Base-by-base conservation (phyloP, 257 asterid genomes). In the Petunia axillaris region DNA sequence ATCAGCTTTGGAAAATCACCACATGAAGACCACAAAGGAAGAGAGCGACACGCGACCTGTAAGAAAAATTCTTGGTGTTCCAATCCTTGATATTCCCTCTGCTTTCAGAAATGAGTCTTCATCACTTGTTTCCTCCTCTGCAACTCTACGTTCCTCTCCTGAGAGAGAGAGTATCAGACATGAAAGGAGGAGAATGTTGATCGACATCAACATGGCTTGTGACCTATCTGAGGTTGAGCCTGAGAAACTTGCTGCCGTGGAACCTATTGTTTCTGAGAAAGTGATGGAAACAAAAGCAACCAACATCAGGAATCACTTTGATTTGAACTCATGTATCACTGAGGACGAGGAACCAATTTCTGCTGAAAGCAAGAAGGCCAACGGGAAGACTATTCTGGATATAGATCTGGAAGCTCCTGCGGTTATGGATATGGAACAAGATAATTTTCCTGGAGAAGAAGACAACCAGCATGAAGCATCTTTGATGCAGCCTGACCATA, bases 131-230 rank as follows among this genome's bases (percentile, higher is more conserved):
- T 81, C 91, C 65, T 80, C 91, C 64, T 85, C 87, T 0, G 86
- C 82, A 16, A 78, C 82, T 41, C 65, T 62, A 50, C 75, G 68
- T 79, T 65, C 79, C 76, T 41, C 83, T 79, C 84, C 67, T 25
- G 80, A 83, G 67, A 85, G 87, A 52, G 87, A 74, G 48, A 48
- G 48, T 55, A 77, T 58, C 37, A 77, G 36, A 64, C 77, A 74
- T 58, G 88, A 89, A 81, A 85, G 79, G 83, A 87, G 85, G 84
- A 84, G 76, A 52, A 85, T 85, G 80, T 77, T 88, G 54, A 91
- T 96, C 41, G 99, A 96, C 85, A 94, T 96, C 78, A 95, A 95
- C 60, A 78, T 95, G 54, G 94, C 91, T 85, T 91, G 86, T 83
- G 93, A 87, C 38, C 83, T 35, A 75, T 76, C 81, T 36, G 16